Percentiles rank a stretch among this genome's conserved stretches.
These are phyloP conservation scores for Corchorus capsularis DNA, from an alignment of 345 rosid genomes.

Conservation along the genomic window DNA sequence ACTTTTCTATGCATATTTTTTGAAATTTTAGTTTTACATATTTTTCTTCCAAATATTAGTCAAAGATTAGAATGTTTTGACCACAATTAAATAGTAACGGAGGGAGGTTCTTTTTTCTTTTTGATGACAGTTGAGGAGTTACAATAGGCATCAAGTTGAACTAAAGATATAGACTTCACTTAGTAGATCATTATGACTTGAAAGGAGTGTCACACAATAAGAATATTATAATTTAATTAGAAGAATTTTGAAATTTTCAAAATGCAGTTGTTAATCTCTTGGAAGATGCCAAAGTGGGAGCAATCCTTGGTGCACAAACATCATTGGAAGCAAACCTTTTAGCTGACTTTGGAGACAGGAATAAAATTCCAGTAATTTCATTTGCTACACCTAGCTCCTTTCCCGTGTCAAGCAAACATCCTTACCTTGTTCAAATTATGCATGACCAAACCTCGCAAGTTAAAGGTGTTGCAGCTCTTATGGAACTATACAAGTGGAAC, in stretches of 20 bases:
- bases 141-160: no score
- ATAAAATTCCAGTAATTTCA: not conserved
- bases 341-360: not conserved
- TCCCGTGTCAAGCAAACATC: not conserved
- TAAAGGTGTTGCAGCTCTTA: constrained; percentile 26
- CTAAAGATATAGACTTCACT: no score
- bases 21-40: no score
- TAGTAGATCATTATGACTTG: no score
- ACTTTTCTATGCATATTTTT: no score
- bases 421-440: constrained; percentile 24
- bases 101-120: no score
- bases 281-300: not conserved
- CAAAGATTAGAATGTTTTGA: no score
- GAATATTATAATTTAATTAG: no score
- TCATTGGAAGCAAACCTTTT: not conserved
- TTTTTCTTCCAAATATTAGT: no score
- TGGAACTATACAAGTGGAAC: constrained; percentile 31
- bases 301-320: constrained; percentile 6
- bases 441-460: constrained; percentile 31
- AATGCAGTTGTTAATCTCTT: not conserved
- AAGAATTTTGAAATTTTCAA: not conserved
- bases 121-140: no score
- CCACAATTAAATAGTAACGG: no score
- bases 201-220: no score
- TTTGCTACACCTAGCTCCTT: not conserved